phyloP scores from a whole-genome alignment of 179 eudicot genomes.

The Gypsophila paniculata region DNA sequence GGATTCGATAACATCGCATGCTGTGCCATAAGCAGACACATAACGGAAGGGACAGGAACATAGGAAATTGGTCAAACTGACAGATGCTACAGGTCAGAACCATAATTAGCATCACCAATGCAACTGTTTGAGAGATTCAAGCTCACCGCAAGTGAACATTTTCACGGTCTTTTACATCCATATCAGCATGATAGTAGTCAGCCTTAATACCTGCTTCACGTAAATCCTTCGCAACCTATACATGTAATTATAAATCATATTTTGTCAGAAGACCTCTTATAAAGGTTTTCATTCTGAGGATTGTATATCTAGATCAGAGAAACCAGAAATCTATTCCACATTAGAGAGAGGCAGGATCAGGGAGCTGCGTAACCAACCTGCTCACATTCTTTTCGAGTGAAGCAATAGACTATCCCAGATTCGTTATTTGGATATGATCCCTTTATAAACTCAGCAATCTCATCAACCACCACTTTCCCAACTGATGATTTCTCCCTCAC shows the following conservation, averaged over 20 bases:
- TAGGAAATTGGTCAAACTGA: not conserved
- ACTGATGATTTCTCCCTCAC: conserved; percentile 89
- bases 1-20: conserved; percentile 5
- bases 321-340: not conserved
- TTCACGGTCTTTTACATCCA: conserved; percentile 82
- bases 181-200: conserved; percentile 88
- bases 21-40: not conserved
- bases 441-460: conserved; percentile 73
- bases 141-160: conserved; percentile 72
- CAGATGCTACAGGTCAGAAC: not conserved
- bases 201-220: conserved; percentile 81
- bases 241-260: conserved; percentile 13
- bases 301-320: not conserved
- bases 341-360: not conserved
- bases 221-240: conserved; percentile 83
- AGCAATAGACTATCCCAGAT: conserved; percentile 97
- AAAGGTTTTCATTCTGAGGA: not conserved
- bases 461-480: conserved; percentile 73
- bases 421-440: conserved; percentile 81
- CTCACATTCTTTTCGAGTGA: conserved; percentile 92
- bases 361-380: conserved; percentile 48
- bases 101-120: not conserved
- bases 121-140: conserved; percentile 1
- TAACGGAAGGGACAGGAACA: not conserved
- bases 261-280: not conserved